Percentiles rank a stretch among this genome's conserved stretches.
Conservation (phyloP, 2,329 filamentous ascomycete genomes). For the Fusarium ramigenum region DNA sequence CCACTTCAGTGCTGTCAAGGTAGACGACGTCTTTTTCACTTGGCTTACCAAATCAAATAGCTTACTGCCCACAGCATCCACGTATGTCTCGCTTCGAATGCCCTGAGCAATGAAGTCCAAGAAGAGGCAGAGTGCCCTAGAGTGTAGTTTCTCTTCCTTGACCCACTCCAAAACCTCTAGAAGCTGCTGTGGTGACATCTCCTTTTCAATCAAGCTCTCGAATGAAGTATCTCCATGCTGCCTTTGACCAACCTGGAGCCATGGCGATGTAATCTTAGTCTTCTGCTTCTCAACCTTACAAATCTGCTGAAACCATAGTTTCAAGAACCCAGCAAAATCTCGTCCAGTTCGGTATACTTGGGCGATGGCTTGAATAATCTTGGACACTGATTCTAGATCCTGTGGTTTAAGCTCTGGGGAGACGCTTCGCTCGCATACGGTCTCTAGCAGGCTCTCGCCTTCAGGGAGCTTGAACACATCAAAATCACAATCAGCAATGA, state of each 20-base stretch:
- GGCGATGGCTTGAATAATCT: slow-evolving; percentile 55
- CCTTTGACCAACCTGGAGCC: slow-evolving; percentile 44
- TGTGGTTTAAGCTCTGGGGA: slow-evolving; percentile 25
- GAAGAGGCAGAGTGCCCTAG: slow-evolving; percentile 53
- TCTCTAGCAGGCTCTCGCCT: slow-evolving; percentile 51
- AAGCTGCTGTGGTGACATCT: slow-evolving; percentile 57
- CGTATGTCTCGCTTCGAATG: slow-evolving; percentile 53
- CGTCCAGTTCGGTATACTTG: slow-evolving; percentile 56
- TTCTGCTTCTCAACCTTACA: slow-evolving; percentile 47
- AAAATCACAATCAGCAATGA: slow-evolving; percentile 56
- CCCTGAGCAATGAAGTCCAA: slow-evolving; percentile 55
- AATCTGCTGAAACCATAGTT: slow-evolving; percentile 57
- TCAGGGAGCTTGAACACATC: slow-evolving; percentile 57
- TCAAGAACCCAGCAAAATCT: slow-evolving; percentile 57
- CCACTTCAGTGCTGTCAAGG: slow-evolving; percentile 52
- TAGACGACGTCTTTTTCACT: slow-evolving; percentile 44
- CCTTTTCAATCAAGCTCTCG: slow-evolving; percentile 51
- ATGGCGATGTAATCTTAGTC: slow-evolving; percentile 43
- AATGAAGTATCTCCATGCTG: slow-evolving; percentile 27
- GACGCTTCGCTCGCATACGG: slow-evolving; percentile 51
- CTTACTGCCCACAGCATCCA: slow-evolving; percentile 53
- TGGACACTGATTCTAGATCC: slow-evolving; percentile 39
- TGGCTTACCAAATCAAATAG: slow-evolving; percentile 50
- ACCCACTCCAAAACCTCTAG: slow-evolving; percentile 56
- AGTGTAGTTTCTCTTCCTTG: slow-evolving; percentile 43